Conservation (phyloP, 495 filamentous ascomycete genomes). For the Neurospora sp. region DNA sequence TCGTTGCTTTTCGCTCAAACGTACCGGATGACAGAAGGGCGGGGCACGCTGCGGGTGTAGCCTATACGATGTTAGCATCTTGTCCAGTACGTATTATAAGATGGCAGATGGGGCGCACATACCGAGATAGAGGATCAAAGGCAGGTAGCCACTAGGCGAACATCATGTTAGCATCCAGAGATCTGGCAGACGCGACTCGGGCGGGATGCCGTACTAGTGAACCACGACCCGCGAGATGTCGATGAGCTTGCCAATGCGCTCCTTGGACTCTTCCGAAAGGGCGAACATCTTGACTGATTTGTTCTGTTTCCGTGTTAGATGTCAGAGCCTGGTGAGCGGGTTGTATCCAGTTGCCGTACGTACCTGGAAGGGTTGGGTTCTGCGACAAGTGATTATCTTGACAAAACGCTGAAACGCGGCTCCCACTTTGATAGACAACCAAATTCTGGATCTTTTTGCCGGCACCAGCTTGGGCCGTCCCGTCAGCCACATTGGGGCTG, state of each 20-base stretch:
- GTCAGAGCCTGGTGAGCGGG: not conserved
- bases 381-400: not conserved
- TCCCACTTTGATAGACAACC: not conserved
- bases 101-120: constrained; percentile 22
- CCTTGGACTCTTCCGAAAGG: constrained; percentile 97
- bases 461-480: not conserved
- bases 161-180: constrained; percentile 23
- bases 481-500: not conserved
- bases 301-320: not conserved
- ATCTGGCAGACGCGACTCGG: not conserved
- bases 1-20: constrained; percentile 2
- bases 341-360: not conserved
- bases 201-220: constrained; percentile 64
- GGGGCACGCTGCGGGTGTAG: constrained; percentile 86
- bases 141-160: constrained; percentile 73
- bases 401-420: not conserved
- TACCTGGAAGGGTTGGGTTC: not conserved
- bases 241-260: constrained; percentile 91
- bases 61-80: constrained; percentile 42
- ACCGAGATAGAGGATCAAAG: constrained; percentile 96
- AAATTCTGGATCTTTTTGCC: not conserved
- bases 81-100: not conserved
- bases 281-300: constrained; percentile 54
- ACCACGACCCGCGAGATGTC: constrained; percentile 91
- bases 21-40: constrained; percentile 88